Base-by-base conservation (phyloP, 768 basidiomycete species). In the Grammothele lineata region DNA sequence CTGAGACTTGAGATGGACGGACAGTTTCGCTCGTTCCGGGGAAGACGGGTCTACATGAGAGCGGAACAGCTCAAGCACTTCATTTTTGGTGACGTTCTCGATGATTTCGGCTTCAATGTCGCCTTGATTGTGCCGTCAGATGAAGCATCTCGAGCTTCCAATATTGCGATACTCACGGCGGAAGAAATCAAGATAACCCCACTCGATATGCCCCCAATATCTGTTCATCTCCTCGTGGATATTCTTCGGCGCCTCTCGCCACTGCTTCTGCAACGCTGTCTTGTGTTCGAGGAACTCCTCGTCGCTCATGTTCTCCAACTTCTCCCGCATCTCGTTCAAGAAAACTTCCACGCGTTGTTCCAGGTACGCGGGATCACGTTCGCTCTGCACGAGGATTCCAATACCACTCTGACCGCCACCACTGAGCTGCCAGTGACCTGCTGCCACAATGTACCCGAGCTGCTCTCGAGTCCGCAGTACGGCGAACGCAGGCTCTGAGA, bases 391-490 rank as follows among this genome's bases (percentile, higher is more conserved):
- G 6, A 92, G 70, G 43, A 98, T 77, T 6, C 93, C 92, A 51
- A 79, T 75, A 51, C 86, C 78, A 37, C 78, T 82, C 2, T 78
- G 71, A n/a, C 87, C 85, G 34, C 75, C 61, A 35, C 86, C 64
- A 9, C 70, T 44, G 40, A 48, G 62, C 21, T 43, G 40, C 77
- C 78, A 81, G 24, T 68, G 61, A 1, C 72, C 70, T 53, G 79
- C 83, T 8, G 73, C 77, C 27, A 96, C 94, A 35, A 96, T 75
- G 63, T 99, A 99, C 5, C 96, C 96, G 1, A 99, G 75, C 65
- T 99, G 96, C 61, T 98, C 92, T 62, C 91, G 84, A 3, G 94
- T 97, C 23, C 96, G 84, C 24, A 99, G 77, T 19, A 83, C 71
- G 61, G 95, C 84, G 68, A 98, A 99, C 9, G 87, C 79, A 1